Evolutionary conservation across 176 grass and related monocot genomes (phyloP).

Genomic region (Neostapfia colusana): DNA sequence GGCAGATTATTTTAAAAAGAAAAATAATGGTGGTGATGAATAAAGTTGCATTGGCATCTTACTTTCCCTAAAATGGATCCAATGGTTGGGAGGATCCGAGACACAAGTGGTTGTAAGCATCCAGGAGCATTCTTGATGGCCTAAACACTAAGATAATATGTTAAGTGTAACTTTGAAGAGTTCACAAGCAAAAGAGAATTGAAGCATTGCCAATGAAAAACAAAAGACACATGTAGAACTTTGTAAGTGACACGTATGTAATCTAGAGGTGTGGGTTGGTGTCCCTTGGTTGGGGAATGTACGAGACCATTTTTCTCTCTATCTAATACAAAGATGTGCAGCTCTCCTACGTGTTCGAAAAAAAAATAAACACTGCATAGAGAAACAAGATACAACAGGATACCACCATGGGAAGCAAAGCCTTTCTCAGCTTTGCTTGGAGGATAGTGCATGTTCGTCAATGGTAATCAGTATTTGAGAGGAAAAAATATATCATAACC

Average conservation of each 20-base stretch:
- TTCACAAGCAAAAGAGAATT: background rate
- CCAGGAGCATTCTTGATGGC: constrained; percentile 90
- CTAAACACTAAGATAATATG: constrained; percentile 68
- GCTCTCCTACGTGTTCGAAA: too few species aligned
- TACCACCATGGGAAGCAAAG: background rate
- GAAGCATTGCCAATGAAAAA: background rate
- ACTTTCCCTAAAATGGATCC: constrained; percentile 79
- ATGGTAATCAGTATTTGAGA: background rate
- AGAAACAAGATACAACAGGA: constrained; percentile 12
- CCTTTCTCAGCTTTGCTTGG: background rate
- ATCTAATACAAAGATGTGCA: too few species aligned
- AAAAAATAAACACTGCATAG: background rate
- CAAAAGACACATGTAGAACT: constrained; percentile 19
- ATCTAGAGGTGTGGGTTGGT: too few species aligned
- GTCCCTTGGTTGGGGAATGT: too few species aligned
- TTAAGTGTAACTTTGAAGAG: constrained; percentile 42
- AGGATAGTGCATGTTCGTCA: constrained; percentile 12
- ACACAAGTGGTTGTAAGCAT: constrained; percentile 75
- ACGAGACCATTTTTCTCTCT: too few species aligned
- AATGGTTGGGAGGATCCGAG: constrained; percentile 75
- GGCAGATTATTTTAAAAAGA: constrained; percentile 15
- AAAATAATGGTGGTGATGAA: constrained; percentile 14
- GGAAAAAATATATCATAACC: background rate
- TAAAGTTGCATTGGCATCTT: constrained; percentile 39
- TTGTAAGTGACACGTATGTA: background rate